Base-by-base conservation (phyloP, 441 rosid species). In the Croton setiger region DNA sequence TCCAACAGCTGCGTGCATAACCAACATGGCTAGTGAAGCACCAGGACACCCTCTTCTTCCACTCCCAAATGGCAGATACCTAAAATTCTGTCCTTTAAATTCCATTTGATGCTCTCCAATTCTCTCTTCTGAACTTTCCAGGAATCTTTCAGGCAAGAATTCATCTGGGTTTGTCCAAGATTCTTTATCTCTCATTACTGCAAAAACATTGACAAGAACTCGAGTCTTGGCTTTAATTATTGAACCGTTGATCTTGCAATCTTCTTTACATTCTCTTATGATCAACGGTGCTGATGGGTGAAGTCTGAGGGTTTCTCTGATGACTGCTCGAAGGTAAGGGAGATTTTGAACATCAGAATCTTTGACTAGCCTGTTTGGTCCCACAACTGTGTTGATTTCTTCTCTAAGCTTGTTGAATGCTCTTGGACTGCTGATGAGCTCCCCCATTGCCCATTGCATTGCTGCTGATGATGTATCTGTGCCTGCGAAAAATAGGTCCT, bases 401-500 rank as follows among this genome's bases (percentile, higher is more conserved):
- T 79, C 82, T 74, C 85, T 85, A 8, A 82, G 81, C 55, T 68
- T 86, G 45, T 33, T 76, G 82, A 87, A 79, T 37, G 72, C 81
- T 20, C 43, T 70, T 3, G 82, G 93, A 21, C 78, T 75, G 78
- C 72, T 77, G 39, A 76, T 71, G 37, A 87, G 81, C 74, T 86
- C 86, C 61, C 85, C 84, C 89, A 89, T 85, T 39, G 82, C 83
- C 93, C 96, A 89, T 58, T 80, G 87, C 63, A 85, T 85, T 17
- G 87, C 79, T 60, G 80, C 70, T 67, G 85, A 71, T 9, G 86
- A 74, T 7, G 93, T 80, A 68, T 86, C 88, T 3, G 90, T 85
- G 64, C 96, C 91, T 11, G 87, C 96, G 39, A 86, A 77, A 66
- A 89, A 84, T 80, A 89, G 74, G 68, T 89, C 91, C 96, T 83